Conservation (phyloP, 1,284 basidiomycete genomes). For the Tausonia pullulans region DNA sequence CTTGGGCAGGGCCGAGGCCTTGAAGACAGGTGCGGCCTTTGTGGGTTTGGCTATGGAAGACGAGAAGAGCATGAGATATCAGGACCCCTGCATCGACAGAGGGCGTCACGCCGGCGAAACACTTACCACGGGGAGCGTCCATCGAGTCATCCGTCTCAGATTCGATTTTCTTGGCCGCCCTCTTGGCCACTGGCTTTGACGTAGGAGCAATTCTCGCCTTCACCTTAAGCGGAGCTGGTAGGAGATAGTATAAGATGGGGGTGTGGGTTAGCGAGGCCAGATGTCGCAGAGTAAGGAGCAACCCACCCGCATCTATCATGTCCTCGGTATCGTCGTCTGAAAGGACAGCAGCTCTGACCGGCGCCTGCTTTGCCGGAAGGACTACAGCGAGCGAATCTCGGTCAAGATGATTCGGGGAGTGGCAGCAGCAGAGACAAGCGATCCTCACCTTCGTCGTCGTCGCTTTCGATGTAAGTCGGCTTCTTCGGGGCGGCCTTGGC, state of each 20-base stretch:
- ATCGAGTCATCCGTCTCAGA: neutral
- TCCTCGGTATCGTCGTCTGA: no score
- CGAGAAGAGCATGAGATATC: no score
- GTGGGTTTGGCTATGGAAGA: neutral
- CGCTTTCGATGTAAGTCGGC: conserved; percentile 17
- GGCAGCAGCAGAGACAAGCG: neutral
- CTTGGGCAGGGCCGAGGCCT: neutral
- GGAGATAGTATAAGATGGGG: conserved; percentile 7
- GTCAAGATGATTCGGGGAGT: neutral
- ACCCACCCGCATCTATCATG: no score
- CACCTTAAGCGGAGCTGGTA: conserved; percentile 13
- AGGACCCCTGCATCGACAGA: no score
- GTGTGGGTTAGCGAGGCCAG: no score
- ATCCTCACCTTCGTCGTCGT: conserved; percentile 12
- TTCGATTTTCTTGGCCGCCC: neutral
- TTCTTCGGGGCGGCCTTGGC: conserved; percentile 26
- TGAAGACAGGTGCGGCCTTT: neutral
- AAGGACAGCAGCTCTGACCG: no score
- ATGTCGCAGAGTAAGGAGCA: no score
- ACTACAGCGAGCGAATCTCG: no score
- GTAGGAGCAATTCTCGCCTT: conserved; percentile 18
- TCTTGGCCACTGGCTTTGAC: conserved; percentile 20
- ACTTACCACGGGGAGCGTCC: neutral
- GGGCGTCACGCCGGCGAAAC: no score
- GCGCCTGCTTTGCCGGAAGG: no score